Conservation (phyloP, 2,329 filamentous ascomycete species). For the Xylariaceae sp. region DNA sequence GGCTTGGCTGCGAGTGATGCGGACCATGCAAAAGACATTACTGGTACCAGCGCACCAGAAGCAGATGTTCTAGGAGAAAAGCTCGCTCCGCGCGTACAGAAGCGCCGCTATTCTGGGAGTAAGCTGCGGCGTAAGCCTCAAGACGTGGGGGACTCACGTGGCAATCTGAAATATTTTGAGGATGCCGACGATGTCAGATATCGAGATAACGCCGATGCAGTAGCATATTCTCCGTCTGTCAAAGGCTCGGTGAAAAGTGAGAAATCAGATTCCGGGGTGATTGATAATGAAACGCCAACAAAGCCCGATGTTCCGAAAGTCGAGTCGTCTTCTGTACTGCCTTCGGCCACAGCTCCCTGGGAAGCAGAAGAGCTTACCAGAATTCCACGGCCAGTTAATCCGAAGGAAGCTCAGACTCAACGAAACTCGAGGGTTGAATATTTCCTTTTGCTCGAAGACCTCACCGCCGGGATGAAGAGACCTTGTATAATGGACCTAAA, state of each 20-base stretch:
- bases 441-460: conserved; percentile 87
- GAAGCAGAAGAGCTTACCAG: conserved; percentile 34
- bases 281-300: neutral
- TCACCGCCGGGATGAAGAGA: conserved; percentile 92
- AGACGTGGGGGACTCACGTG: conserved; percentile 64
- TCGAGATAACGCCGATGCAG: conserved; percentile 61
- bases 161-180: conserved; percentile 85
- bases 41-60: conserved; percentile 60
- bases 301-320: conserved; percentile 25
- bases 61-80: conserved; percentile 48
- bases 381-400: conserved; percentile 61
- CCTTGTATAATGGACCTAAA: conserved; percentile 97
- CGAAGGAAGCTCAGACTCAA: conserved; percentile 67
- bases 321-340: conserved; percentile 31
- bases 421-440: conserved; percentile 71
- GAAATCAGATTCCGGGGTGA: neutral
- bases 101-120: conserved; percentile 79
- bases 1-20: conserved; percentile 33
- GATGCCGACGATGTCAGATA: conserved; percentile 82
- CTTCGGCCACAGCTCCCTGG: conserved; percentile 37
- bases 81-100: conserved; percentile 42
- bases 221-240: conserved; percentile 19
- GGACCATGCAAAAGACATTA: conserved; percentile 47
- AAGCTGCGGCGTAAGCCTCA: conserved; percentile 69
- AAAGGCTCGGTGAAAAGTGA: conserved; percentile 11